Base-by-base conservation (phyloP, 176 grass and related monocot genomes). In the Pontederia paniculata region DNA sequence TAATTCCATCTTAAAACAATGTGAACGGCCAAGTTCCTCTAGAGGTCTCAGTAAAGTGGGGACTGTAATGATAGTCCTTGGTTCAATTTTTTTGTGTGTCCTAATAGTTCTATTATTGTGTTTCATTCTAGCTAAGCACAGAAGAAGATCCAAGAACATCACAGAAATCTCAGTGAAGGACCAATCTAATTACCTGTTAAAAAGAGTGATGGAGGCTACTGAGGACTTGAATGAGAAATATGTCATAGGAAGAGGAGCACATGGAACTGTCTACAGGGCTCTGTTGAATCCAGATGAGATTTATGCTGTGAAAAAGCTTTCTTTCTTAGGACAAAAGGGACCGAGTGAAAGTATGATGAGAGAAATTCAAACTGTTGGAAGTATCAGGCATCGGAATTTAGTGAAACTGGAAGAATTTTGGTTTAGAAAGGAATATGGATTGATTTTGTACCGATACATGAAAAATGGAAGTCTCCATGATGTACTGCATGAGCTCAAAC, bases 391-490 rank as follows among this genome's bases (percentile, higher is more conserved):
- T 21, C 73, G 85, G 9, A 95, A 89, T 67, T 49, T 95, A 55
- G 57, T 95, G 23, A 95, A 85, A 44, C 50, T 89, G 23, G 75
- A 69, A 3, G 68, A 86, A 12, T 85, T 85, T 60, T 85, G 73
- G 76, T 53, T 85, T 52, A 82, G 70, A 55, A 65, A n/a, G 15
- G 81, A 89, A 21, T 85, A 80, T 42, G 85, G 90, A 14, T 83
- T 95, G 46, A 86, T 95, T 57, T 73, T 86, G 5, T 95, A 89
- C 31, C 66, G 89, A 17, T 83, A 76, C 52, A 95, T 89, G 85
- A 79, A 83, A 12, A 77, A 89, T 9, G 90, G 90, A 17, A 95
- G 90, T 43, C 77, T 89, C 28, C 55, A 86, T 42, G 76, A 89
- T 80, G 79, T 95, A 41, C 68, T 95, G n/a, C 85, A 95, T 37